Percentiles rank a stretch among this genome's conserved stretches.
Conservation (phyloP, 2,329 filamentous ascomycete genomes). For the Aspergillus quadrilineatus region DNA sequence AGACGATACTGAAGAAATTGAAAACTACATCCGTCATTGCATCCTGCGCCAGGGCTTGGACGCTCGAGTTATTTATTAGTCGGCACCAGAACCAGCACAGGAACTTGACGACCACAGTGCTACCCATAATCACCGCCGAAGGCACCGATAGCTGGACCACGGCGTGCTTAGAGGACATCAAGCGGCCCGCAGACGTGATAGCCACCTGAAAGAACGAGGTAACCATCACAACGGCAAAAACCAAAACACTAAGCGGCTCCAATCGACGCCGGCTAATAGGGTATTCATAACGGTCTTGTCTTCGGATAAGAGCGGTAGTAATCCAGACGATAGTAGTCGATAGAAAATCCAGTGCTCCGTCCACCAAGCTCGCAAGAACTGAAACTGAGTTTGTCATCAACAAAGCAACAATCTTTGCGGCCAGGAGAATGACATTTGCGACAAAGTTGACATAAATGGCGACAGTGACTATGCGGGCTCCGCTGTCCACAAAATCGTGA, state of each 20-base stretch:
- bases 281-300: slow-evolving; percentile 62
- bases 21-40: slow-evolving; percentile 80
- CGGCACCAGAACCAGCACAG: slow-evolving; percentile 86
- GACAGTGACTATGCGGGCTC: slow-evolving; percentile 73
- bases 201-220: slow-evolving; percentile 64
- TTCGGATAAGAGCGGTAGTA: slow-evolving; percentile 59
- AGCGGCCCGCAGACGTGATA: slow-evolving; percentile 59
- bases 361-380: slow-evolving; percentile 64
- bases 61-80: slow-evolving; percentile 78
- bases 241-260: slow-evolving; percentile 64
- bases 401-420: slow-evolving; percentile 74
- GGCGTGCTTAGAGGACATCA: slow-evolving; percentile 58
- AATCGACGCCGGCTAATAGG: slow-evolving; percentile 63
- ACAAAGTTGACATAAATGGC: slow-evolving; percentile 84
- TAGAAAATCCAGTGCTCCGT: slow-evolving; percentile 66
- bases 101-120: slow-evolving; percentile 78
- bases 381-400: slow-evolving; percentile 69
- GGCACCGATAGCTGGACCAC: slow-evolving; percentile 72
- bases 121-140: slow-evolving; percentile 75
- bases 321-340: slow-evolving; percentile 63
- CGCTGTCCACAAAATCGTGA: slow-evolving; percentile 60
- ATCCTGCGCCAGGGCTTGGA: slow-evolving; percentile 73
- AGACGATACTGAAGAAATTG: slow-evolving; percentile 85
- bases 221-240: slow-evolving; percentile 67
- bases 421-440: slow-evolving; percentile 73